phyloP scores from a whole-genome alignment of 2,329 filamentous ascomycete genomes.

The Paecilomyces niveus region DNA sequence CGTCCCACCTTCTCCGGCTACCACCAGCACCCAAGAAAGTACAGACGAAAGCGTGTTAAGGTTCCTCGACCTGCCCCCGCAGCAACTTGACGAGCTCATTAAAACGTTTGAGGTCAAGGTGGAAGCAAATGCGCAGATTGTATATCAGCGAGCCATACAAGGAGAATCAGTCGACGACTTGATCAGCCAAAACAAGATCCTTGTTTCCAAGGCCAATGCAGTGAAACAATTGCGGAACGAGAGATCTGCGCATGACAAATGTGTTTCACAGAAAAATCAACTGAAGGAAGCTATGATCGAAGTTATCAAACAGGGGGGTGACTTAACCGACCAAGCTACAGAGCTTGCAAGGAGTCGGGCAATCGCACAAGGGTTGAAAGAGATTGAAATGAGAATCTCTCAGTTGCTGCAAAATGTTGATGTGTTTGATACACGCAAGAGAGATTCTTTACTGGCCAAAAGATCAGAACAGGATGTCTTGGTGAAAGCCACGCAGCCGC shows the following conservation, averaged over 20 bases:
- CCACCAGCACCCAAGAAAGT: constrained; percentile 10
- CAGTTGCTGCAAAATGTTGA: constrained; percentile 23
- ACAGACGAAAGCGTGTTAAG: constrained; percentile 18
- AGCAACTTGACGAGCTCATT: constrained; percentile 19
- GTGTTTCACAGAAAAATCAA: constrained; percentile 22
- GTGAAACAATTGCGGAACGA: constrained; percentile 26
- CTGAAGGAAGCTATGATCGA: constrained; percentile 30
- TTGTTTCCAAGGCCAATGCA: constrained; percentile 30
- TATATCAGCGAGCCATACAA: constrained; percentile 31
- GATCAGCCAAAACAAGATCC: constrained; percentile 25
- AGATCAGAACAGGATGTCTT: constrained; percentile 6
- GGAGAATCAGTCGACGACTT: constrained; percentile 23
- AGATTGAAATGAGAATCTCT: constrained; percentile 27
- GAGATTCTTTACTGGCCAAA: not conserved
- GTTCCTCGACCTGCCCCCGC: constrained; percentile 23
- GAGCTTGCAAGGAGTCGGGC: constrained; percentile 28
- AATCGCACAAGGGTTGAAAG: constrained; percentile 24
- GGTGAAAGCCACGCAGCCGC: constrained; percentile 9
- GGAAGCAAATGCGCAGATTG: constrained; percentile 28
- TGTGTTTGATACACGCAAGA: constrained; percentile 15
- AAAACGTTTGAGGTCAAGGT: constrained; percentile 22
- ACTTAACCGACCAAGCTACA: constrained; percentile 21
- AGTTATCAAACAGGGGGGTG: constrained; percentile 26
- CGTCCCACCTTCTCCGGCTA: constrained; percentile 7
- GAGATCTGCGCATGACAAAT: constrained; percentile 17